A percentile compares a stretch with the other conserved stretches of the same genome.
Evolutionary conservation across 1,284 basidiomycete genomes (phyloP).

Genomic region (Volvariella volvacea): DNA sequence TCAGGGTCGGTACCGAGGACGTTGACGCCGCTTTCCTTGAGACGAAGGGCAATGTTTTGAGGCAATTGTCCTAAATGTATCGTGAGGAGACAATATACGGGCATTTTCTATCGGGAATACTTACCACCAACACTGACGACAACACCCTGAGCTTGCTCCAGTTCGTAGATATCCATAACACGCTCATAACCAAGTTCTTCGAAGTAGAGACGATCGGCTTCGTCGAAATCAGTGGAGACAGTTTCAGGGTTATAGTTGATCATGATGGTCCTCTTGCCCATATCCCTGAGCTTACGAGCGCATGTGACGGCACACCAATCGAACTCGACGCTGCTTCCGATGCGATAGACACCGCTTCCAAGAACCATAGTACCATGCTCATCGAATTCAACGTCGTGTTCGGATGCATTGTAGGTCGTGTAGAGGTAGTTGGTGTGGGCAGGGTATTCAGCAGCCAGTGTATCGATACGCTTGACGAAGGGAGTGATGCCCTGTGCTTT

Average conservation of each 20-base stretch:
- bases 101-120: conserved; percentile 15
- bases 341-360: conserved; percentile 98
- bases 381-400: conserved; percentile 94
- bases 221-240: conserved; percentile 98
- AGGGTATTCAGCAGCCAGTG: conserved; percentile 97
- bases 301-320: conserved; percentile 99
- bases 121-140: conserved; percentile 94
- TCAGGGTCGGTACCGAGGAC: conserved; percentile 96
- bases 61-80: conserved; percentile 95
- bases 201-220: conserved; percentile 98
- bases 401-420: conserved; percentile 97
- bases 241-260: conserved; percentile 99
- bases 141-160: conserved; percentile 89
- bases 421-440: conserved; percentile 99
- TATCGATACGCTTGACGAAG: conserved; percentile 99
- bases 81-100: conserved; percentile 7
- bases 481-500: conserved; percentile 88
- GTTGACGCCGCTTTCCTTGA: conserved; percentile 87
- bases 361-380: conserved; percentile 99
- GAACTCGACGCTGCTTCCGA: conserved; percentile 98
- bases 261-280: conserved; percentile 97
- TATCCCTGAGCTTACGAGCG: conserved; percentile 83
- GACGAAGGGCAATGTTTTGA: conserved; percentile 96
- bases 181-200: conserved; percentile 97
- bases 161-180: conserved; percentile 99